Base-by-base conservation (phyloP, 306 rosid species). In the Calophaca sinica region DNA sequence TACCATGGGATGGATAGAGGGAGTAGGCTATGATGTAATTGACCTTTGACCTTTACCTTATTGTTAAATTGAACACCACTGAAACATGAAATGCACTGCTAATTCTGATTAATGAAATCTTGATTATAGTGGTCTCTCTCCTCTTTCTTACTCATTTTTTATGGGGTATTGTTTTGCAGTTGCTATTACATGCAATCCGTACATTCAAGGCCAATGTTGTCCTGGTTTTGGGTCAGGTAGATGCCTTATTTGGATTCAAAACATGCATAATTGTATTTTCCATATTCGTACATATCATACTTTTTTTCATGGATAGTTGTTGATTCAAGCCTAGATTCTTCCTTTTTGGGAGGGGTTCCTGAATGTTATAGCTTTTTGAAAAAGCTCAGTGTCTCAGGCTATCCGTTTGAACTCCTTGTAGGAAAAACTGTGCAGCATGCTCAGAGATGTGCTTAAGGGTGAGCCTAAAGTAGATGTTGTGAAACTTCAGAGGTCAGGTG, bases 1-100 rank as follows among this genome's bases (percentile, higher is more conserved):
- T 84, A 94, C 99, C 41, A 92, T 94, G 99, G 99, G 99, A 50
- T 94, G 99, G 99, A 92, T 92, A 69, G 98, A 94, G 78, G 96
- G 98, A 77, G 84, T 88, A 39, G 99, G 99, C 79, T 94, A 94
- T 84, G 98, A 94, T 83, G 99, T 94, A 86, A 79, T 32, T 60
- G 8, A 36, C 32, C 62, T 76, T 55, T 45, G 14, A 70, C 33
- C 79, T 63, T 35, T 32, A 42, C 51, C 62, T 31, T 79, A 39
- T 41, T 61, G 67, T 76, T 50, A 63, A 29, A 29, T 62, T 68
- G 35, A 61, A 70, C 52, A 29, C 29, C 35, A 32, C 42, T 67
- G 32, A 20, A 38, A 49, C 48, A 28, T 55, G 67, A 38, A 61
- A 36, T 59, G 53, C 68, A 35, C 68, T 51, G 32, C 60, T 67